phyloP scores from a whole-genome alignment of 768 basidiomycete genomes.

The Paxillus rubicundulus region DNA sequence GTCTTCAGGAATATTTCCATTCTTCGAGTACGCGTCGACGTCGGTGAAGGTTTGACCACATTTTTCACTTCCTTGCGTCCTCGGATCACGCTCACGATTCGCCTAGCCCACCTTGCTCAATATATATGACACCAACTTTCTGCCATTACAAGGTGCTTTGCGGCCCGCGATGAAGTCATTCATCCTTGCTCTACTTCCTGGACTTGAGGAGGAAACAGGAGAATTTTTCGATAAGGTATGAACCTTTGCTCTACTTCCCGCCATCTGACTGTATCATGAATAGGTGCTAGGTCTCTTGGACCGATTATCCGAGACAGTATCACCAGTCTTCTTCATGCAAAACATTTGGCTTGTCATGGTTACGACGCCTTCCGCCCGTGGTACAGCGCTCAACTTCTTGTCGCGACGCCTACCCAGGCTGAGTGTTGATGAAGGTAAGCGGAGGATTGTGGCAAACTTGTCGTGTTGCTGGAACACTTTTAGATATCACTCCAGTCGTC shows the following conservation, averaged over 20 bases:
- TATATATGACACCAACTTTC: constrained; percentile 90
- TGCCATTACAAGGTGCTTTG: constrained; percentile 77
- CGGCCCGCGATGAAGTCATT: constrained; percentile 94
- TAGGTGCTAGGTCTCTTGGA: constrained; percentile 82
- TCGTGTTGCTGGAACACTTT: constrained; percentile 7
- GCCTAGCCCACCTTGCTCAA: constrained; percentile 78
- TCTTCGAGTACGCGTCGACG: constrained; percentile 99
- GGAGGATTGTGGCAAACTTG: not conserved
- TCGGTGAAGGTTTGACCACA: constrained; percentile 74
- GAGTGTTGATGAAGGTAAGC: constrained; percentile 66
- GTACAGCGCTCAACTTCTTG: constrained; percentile 85
- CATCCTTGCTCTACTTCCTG: constrained; percentile 89
- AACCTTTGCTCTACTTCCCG: not conserved
- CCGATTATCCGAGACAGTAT: constrained; percentile 77
- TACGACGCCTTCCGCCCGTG: constrained; percentile 81
- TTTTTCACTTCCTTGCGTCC: constrained; percentile 3
- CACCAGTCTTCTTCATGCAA: constrained; percentile 89
- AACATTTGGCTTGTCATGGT: constrained; percentile 94
- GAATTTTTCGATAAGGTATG: constrained; percentile 91
- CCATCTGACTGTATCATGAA: constrained; percentile 11
- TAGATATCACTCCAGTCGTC: constrained; percentile 67
- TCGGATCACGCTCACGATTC: not conserved
- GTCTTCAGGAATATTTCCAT: constrained; percentile 96
- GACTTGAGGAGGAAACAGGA: constrained; percentile 95
- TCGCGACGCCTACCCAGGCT: constrained; percentile 73